Evolutionary conservation across 331 rosid species (phyloP).

Genomic region (Pyrus hybrid): DNA sequence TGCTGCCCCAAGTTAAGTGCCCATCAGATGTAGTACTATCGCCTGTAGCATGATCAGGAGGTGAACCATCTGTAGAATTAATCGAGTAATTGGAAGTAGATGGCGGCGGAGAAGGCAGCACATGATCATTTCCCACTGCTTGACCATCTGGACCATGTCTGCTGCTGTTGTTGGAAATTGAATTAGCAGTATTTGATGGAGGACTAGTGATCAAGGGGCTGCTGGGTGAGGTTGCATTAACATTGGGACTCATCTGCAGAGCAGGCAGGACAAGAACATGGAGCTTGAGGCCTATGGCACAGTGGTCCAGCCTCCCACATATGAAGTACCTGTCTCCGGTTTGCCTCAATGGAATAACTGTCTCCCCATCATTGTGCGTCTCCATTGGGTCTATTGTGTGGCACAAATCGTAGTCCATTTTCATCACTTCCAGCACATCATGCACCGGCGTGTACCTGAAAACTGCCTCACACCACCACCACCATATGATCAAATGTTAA

Average conservation of each 20-base stretch:
- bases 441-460: constrained; percentile 62
- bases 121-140: too few species aligned
- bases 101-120: too few species aligned
- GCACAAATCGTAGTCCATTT: constrained; percentile 43
- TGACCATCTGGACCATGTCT: neutral
- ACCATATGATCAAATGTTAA: neutral
- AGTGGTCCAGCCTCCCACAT: constrained; percentile 58
- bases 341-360: constrained; percentile 39
- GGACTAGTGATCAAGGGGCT: neutral
- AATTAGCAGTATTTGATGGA: neutral
- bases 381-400: constrained; percentile 33
- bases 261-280: constrained; percentile 29
- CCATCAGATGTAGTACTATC: too few species aligned
- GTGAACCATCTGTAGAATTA: too few species aligned
- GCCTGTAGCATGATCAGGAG: too few species aligned
- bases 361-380: constrained; percentile 45
- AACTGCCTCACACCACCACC: constrained; percentile 32
- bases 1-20: too few species aligned
- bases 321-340: constrained; percentile 56
- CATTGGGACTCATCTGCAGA: neutral
- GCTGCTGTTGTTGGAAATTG: neutral
- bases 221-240: neutral
- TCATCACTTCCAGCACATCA: constrained; percentile 62
- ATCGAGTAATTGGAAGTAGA: too few species aligned
- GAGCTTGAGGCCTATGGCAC: constrained; percentile 59